Conservation (phyloP, 202 grass and related monocot species). For the Saccharum hybrid region DNA sequence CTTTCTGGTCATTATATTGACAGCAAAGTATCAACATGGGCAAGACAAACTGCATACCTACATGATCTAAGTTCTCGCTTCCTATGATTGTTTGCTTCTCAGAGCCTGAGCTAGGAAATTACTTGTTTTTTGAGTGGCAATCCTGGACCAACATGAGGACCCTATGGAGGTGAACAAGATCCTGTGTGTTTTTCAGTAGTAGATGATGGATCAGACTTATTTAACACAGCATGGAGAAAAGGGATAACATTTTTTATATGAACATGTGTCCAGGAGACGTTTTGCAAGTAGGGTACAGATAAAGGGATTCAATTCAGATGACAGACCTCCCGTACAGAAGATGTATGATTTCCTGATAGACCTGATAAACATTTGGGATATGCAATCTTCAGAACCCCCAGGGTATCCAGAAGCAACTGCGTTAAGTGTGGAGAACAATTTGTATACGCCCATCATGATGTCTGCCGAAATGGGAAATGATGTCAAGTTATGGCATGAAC, state of each 20-base stretch:
- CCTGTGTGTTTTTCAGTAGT: conserved; percentile 29
- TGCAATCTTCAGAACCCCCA: conserved; percentile 37
- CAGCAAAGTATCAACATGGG: neutral
- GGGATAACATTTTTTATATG: neutral
- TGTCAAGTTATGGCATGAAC: conserved; percentile 24
- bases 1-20: neutral
- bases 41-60: conserved; percentile 44
- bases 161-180: conserved; percentile 42
- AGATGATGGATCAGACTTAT: neutral
- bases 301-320: neutral
- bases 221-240: conserved; percentile 8
- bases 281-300: neutral
- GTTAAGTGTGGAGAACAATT: conserved; percentile 5
- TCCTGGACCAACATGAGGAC: conserved; percentile 47
- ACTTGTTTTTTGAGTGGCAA: neutral
- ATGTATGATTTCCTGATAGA: conserved; percentile 13
- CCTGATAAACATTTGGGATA: conserved; percentile 54
- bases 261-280: neutral
- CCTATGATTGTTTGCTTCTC: conserved; percentile 42
- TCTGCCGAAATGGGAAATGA: neutral
- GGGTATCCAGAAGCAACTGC: conserved; percentile 54
- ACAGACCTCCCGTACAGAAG: conserved; percentile 36
- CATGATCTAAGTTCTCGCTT: conserved; percentile 39
- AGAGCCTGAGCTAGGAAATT: conserved; percentile 3
- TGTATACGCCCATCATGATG: neutral